phyloP scores from a whole-genome alignment of 2,329 filamentous ascomycete species.

The Thermoascus crustaceus region DNA sequence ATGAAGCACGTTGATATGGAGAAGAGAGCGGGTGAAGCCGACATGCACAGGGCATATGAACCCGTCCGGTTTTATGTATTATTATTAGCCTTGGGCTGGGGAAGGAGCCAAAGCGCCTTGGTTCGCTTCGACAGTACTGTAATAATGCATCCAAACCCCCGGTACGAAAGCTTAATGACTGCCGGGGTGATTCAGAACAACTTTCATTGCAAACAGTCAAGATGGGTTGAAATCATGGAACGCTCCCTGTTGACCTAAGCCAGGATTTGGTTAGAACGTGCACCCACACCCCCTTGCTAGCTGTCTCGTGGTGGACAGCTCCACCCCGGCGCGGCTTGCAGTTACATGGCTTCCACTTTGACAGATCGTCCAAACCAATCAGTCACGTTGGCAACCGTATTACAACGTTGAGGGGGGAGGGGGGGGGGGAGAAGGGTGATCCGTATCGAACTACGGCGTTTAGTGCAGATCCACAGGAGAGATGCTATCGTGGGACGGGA shows the following conservation, averaged over 20 bases:
- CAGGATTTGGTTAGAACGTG: background rate
- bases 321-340: background rate
- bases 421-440: background rate
- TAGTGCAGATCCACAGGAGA: conserved; percentile 4
- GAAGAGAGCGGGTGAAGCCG: conserved; percentile 5
- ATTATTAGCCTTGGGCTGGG: conserved; percentile 2
- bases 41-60: conserved; percentile 8
- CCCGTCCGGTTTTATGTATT: conserved; percentile 9
- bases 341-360: conserved; percentile 1
- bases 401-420: too few species aligned
- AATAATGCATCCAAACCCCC: conserved; percentile 3
- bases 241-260: background rate
- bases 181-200: conserved; percentile 4
- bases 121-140: conserved; percentile 4
- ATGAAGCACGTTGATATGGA: conserved; percentile 3
- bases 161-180: conserved; percentile 4
- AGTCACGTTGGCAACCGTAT: background rate
- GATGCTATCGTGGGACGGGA: background rate
- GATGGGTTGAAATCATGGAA: background rate
- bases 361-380: conserved; percentile 1
- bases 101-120: conserved; percentile 1
- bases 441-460: conserved; percentile 1
- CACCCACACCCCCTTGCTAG: background rate
- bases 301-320: conserved; percentile 1
- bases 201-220: background rate